These are phyloP conservation scores for Trypanosoma theileri DNA, from an alignment of 208 protist genomes.

Conservation along the genomic window DNA sequence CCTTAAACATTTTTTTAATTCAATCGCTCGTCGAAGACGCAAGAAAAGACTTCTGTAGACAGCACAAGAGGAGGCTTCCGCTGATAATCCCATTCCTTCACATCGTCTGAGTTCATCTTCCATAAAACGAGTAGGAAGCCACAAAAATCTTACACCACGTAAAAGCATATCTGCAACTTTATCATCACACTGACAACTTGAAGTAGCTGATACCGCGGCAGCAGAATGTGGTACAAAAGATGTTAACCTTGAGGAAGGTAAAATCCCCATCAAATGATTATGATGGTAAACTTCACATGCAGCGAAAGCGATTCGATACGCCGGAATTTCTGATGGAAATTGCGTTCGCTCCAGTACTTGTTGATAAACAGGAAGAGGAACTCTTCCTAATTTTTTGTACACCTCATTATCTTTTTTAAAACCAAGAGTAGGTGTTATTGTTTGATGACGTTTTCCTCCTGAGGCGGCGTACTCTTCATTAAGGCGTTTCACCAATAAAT, in stretches of 20 bases:
- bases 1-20: constrained; percentile 14
- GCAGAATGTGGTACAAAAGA: not conserved
- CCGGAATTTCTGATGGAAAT: constrained; percentile 27
- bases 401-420: not conserved
- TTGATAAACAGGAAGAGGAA: constrained; percentile 19
- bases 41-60: constrained; percentile 23
- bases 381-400: not conserved
- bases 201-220: not conserved
- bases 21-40: constrained; percentile 23
- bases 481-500: constrained; percentile 20
- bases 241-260: not conserved
- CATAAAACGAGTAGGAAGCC: constrained; percentile 26
- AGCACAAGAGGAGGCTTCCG: constrained; percentile 11
- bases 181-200: constrained; percentile 13
- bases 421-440: not conserved
- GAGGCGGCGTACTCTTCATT: constrained; percentile 4
- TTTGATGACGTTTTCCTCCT: not conserved
- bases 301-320: constrained; percentile 22
- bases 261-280: not conserved
- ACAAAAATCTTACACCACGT: constrained; percentile 27
- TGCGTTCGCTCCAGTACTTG: constrained; percentile 19
- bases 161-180: constrained; percentile 20
- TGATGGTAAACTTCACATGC: constrained; percentile 21
- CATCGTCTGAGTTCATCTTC: constrained; percentile 21
- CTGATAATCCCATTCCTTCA: constrained; percentile 1